Evolutionary conservation across 768 basidiomycete species (phyloP).

Genomic region (Termitomyces sp.): DNA sequence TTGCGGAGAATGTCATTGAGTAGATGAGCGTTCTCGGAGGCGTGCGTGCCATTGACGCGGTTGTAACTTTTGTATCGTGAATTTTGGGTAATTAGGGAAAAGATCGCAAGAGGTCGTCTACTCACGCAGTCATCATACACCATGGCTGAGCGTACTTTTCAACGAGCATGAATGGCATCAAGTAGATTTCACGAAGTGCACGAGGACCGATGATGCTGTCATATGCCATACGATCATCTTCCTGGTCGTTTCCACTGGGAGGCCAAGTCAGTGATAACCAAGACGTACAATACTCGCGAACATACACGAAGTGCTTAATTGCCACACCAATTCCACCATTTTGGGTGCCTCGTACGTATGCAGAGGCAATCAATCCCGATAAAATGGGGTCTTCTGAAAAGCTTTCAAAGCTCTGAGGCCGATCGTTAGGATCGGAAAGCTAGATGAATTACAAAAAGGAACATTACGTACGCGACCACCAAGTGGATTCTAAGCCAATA

Average conservation of each 20-base stretch:
- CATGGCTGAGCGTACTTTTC: slow-evolving; percentile 61
- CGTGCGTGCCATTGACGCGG: slow-evolving; percentile 72
- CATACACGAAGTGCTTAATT: slow-evolving; percentile 82
- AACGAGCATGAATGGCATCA: slow-evolving; percentile 74
- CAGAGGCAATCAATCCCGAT: slow-evolving; percentile 63
- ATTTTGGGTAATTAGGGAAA: not conserved
- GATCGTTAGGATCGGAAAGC: not conserved
- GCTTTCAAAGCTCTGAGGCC: slow-evolving; percentile 60
- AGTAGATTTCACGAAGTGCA: slow-evolving; percentile 69
- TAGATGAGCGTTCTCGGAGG: slow-evolving; percentile 57
- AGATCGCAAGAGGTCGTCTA: slow-evolving; percentile 4
- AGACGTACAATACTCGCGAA: not conserved
- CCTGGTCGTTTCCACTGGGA: slow-evolving; percentile 71
- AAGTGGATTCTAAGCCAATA: slow-evolving; percentile 50
- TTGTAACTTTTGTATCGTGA: slow-evolving; percentile 44
- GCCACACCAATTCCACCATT: slow-evolving; percentile 68
- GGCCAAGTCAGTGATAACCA: not conserved
- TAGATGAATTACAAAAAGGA: not conserved
- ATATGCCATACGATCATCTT: slow-evolving; percentile 67
- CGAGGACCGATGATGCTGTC: slow-evolving; percentile 62
- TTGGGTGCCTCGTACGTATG: slow-evolving; percentile 77
- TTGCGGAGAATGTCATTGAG: slow-evolving; percentile 55
- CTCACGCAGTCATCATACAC: slow-evolving; percentile 70
- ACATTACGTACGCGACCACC: slow-evolving; percentile 52
- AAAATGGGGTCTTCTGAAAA: slow-evolving; percentile 78